phyloP scores from a whole-genome alignment of 73 alveolate genomes.

The Paramecium bursaria region DNA sequence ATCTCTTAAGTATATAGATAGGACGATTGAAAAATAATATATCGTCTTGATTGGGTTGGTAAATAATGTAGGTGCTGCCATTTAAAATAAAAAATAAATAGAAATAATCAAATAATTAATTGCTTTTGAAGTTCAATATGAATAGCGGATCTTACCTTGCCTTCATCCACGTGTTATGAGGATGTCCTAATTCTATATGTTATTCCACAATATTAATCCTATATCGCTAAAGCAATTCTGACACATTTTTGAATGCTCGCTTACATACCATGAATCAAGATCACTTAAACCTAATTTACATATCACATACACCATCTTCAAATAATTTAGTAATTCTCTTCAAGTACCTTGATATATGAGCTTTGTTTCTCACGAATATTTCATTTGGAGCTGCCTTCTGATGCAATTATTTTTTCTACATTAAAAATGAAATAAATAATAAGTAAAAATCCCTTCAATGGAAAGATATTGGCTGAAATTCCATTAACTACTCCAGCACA shows the following conservation, averaged over 20 bases:
- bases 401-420: slow-evolving; percentile 8
- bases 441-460: slow-evolving; percentile 33
- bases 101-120: background rate
- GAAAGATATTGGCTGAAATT: slow-evolving; percentile 2
- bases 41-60: slow-evolving; percentile 60
- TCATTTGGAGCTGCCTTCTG: slow-evolving; percentile 43
- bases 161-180: background rate
- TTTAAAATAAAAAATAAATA: background rate
- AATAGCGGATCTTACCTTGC: background rate
- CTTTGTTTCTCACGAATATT: slow-evolving; percentile 41
- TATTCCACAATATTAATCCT: slow-evolving; percentile 48
- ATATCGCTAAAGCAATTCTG: slow-evolving; percentile 33
- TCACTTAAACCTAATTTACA: background rate
- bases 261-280: slow-evolving; percentile 30
- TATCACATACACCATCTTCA: slow-evolving; percentile 20
- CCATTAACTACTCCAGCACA: background rate
- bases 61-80: slow-evolving; percentile 57
- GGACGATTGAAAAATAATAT: slow-evolving; percentile 38
- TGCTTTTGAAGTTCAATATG: slow-evolving; percentile 35
- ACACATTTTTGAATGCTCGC: slow-evolving; percentile 60
- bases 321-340: slow-evolving; percentile 39
- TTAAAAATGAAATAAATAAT: slow-evolving; percentile 42
- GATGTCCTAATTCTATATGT: slow-evolving; percentile 34
- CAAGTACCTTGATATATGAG: slow-evolving; percentile 38
- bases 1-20: slow-evolving; percentile 41